Evolutionary conservation across 2,329 filamentous ascomycete species (phyloP).

Genomic region (Hymenoscyphus occultus): DNA sequence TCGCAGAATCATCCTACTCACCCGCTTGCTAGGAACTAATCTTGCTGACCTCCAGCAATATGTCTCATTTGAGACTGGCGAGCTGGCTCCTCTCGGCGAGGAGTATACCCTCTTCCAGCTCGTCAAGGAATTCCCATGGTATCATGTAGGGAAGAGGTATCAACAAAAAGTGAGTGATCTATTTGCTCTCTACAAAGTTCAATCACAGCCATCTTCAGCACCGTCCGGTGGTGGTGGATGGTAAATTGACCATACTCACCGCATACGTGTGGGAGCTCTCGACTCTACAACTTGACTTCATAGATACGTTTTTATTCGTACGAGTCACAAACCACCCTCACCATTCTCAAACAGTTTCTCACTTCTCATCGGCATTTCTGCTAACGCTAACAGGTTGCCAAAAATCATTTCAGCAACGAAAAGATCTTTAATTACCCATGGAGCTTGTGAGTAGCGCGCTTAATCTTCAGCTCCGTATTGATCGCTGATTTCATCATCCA

Average conservation of each 20-base stretch:
- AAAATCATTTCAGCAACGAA: constrained; percentile 52
- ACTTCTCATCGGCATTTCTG: neutral
- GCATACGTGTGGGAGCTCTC: neutral
- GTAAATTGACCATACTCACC: neutral
- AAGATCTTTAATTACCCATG: constrained; percentile 62
- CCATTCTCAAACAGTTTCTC: neutral
- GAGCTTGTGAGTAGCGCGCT: constrained; percentile 65
- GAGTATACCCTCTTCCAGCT: constrained; percentile 51
- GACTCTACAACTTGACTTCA: neutral
- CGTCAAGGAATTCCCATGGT: constrained; percentile 56
- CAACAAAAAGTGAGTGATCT: constrained; percentile 43
- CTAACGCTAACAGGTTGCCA: constrained; percentile 20
- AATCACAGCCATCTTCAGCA: neutral
- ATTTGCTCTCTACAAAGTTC: neutral
- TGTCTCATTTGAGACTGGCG: constrained; percentile 21
- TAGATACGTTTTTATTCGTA: neutral
- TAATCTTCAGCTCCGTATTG: neutral
- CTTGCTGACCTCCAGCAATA: neutral
- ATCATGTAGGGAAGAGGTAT: constrained; percentile 55
- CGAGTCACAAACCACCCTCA: neutral
- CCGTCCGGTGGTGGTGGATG: neutral
- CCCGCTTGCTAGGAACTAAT: neutral
- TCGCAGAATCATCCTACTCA: neutral
- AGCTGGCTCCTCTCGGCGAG: constrained; percentile 31
- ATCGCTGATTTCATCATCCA: constrained; percentile 34